Evolutionary conservation across 148 eudicot genomes (phyloP), one percentile per base, ranked within the genome.

Genomic region (Fagopyrum tataricum): DNA sequence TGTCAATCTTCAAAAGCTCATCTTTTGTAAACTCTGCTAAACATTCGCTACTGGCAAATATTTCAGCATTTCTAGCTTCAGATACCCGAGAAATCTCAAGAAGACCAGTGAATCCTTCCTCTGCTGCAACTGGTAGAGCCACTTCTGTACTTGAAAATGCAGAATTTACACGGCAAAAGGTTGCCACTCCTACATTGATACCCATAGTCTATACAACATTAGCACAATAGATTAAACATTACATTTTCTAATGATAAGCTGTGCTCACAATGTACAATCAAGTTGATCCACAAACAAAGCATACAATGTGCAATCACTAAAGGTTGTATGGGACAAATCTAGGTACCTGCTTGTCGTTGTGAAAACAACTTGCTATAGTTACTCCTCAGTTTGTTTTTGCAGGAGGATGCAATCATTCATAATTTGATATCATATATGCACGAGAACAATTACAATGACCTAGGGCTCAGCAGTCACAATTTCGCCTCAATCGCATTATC

Each of bases 101-200:
- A 79, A 94, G 85, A 78, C 98, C 97, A 72, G 98, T 94, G 79
- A 94, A 88, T 21, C 98, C 98, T 80, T 94, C 97, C 77, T 91
- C 97, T 0, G 91, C 96, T 69, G 86, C 86, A 72, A 94, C 69
- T 48, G 97, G 98, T 76, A 94, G 79, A 44, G 97, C 85, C 52
- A 87, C 97, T 82, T 94, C 98, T 56, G 69, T 81, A 81, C 91
- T 89, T 9, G 87, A 85, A 83, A 86, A 94, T 40, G 93, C 96
- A 14, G 97, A 87, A 47, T 81, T 90, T 52, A 94, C 91, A 5
- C 91, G 92, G 72, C 98, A 94, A 86, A 91, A 94, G 75, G 97
- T 94, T n/a, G 97, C 97, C 80, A 91, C 98, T 72, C 98, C 98
- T 94, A 81, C 75, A n/a, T 7, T 14, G 72, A 37, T 46, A 70